A percentile compares a stretch with the other conserved stretches of the same genome.
Conservation (phyloP, 257 asterid species). For the Jasminum sambac region DNA sequence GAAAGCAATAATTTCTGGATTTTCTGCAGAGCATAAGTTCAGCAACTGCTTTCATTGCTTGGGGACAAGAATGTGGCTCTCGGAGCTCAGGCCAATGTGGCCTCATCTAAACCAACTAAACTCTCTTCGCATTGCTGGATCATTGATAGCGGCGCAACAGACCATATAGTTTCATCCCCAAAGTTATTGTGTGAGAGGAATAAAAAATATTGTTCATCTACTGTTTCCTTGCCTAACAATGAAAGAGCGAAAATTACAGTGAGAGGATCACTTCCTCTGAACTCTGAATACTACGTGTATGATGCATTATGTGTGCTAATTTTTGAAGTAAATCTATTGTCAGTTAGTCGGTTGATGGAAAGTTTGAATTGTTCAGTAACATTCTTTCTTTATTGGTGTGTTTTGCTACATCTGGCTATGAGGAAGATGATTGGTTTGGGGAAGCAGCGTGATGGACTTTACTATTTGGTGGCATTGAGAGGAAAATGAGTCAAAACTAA, state of each 20-base stretch:
- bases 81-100: too few species aligned
- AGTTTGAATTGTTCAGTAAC: not conserved
- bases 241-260: too few species aligned
- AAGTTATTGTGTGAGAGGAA: not conserved
- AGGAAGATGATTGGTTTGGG: slow-evolving; percentile 9
- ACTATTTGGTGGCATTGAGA: not conserved
- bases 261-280: not conserved
- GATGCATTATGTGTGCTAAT: not conserved
- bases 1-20: too few species aligned
- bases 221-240: too few species aligned
- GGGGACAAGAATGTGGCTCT: too few species aligned
- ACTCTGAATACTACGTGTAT: not conserved
- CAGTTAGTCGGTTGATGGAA: not conserved
- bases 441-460: not conserved
- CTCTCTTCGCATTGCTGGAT: too few species aligned
- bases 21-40: too few species aligned
- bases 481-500: too few species aligned
- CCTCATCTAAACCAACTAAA: too few species aligned
- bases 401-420: not conserved
- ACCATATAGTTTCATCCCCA: too few species aligned
- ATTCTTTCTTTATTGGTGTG: not conserved
- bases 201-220: not conserved
- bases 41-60: too few species aligned
- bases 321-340: not conserved
- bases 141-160: too few species aligned